Percentiles rank a stretch among this genome's conserved stretches.
Evolutionary conservation across 1,139 yeast genomes (phyloP).

Genomic region (Hyphopichia khmerensis): DNA sequence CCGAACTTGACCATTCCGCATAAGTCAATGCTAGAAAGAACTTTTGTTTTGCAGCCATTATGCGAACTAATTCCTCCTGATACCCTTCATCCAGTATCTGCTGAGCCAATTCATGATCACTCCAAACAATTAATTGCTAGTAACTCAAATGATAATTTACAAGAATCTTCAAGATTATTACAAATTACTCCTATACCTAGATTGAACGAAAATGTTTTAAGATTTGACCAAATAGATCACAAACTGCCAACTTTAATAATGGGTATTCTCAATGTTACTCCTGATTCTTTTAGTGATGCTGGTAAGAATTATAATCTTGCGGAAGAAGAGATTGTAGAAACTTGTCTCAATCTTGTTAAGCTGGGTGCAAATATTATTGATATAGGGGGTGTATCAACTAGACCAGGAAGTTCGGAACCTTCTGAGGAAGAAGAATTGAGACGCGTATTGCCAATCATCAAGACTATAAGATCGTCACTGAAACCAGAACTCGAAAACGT

Average conservation of each 20-base stretch:
- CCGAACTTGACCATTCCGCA: slow-evolving; percentile 77
- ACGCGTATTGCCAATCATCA: slow-evolving; percentile 70
- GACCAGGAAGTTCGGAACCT: slow-evolving; percentile 74
- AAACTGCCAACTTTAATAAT: slow-evolving; percentile 55
- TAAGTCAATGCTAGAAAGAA: slow-evolving; percentile 80
- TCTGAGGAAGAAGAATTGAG: slow-evolving; percentile 56
- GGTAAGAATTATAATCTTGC: slow-evolving; percentile 40
- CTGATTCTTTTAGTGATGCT: slow-evolving; percentile 96
- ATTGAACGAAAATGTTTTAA: slow-evolving; percentile 14
- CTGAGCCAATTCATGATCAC: slow-evolving; percentile 74
- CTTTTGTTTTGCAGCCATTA: slow-evolving; percentile 87
- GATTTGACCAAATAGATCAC: slow-evolving; percentile 37
- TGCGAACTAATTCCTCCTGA: slow-evolving; percentile 73
- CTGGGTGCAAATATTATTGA: slow-evolving; percentile 74
- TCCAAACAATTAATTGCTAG: slow-evolving; percentile 53
- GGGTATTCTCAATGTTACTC: slow-evolving; percentile 89
- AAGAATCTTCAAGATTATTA: slow-evolving; percentile 45
- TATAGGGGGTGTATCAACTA: slow-evolving; percentile 90
- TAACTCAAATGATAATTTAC: slow-evolving; percentile 33
- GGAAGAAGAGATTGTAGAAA: slow-evolving; percentile 29
- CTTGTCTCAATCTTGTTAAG: slow-evolving; percentile 44
- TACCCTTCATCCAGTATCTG: slow-evolving; percentile 74
- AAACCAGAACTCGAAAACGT: slow-evolving; percentile 37
- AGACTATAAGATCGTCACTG: slow-evolving; percentile 49
- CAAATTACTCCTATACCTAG: slow-evolving; percentile 46